Evolutionary conservation across 2,329 filamentous ascomycete genomes (phyloP).

Genomic region (Ophiosphaerella herpotricha): DNA sequence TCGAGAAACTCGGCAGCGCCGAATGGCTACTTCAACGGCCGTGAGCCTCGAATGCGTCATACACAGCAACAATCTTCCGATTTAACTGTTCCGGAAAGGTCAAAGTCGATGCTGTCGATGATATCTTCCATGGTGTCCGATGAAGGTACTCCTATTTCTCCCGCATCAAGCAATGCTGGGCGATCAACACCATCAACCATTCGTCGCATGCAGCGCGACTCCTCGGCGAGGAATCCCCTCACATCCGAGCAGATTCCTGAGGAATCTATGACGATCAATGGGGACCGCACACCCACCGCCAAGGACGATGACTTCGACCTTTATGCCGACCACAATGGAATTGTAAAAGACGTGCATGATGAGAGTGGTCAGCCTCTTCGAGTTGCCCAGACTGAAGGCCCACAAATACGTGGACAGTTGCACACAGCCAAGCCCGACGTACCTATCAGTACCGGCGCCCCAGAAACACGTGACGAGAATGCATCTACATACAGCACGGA

Average conservation of each 20-base stretch:
- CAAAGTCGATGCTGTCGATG: constrained; percentile 42
- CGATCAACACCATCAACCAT: constrained; percentile 39
- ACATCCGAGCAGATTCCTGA: constrained; percentile 30
- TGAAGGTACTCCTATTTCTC: constrained; percentile 33
- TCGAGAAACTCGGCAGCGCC: constrained; percentile 9
- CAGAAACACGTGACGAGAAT: constrained; percentile 24
- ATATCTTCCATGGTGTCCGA: constrained; percentile 45
- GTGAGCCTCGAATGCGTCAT: constrained; percentile 14
- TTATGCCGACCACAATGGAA: constrained; percentile 45
- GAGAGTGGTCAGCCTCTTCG: constrained; percentile 35
- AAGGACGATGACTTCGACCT: constrained; percentile 40
- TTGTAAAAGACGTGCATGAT: constrained; percentile 41
- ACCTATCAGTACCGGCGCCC: constrained; percentile 3
- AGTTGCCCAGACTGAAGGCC: constrained; percentile 15
- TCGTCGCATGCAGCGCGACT: constrained; percentile 29
- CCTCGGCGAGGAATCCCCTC: constrained; percentile 21
- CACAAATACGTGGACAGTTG: constrained; percentile 7
- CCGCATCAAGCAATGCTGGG: constrained; percentile 30
- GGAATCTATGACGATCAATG: constrained; percentile 20
- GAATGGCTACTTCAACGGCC: constrained; percentile 17
- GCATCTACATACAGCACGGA: constrained; percentile 35
- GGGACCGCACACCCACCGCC: constrained; percentile 18
- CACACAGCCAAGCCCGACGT: constrained; percentile 4
- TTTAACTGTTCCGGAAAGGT: constrained; percentile 30
- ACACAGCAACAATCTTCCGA: constrained; percentile 19